Conservation (phyloP, 164 flowering plant species). For the Magnolia kwangsiensis region DNA sequence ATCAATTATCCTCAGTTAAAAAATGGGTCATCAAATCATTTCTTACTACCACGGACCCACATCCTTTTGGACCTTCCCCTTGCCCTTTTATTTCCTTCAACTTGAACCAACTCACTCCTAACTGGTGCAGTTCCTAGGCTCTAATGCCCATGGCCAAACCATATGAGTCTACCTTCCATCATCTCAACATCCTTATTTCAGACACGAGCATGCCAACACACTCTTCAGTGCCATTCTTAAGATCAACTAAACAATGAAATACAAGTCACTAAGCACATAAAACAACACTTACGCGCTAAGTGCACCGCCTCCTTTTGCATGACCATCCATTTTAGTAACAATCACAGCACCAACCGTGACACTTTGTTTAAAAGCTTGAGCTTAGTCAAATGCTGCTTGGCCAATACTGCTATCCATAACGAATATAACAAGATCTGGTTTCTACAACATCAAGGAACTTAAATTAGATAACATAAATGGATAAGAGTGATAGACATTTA, state of each 20-base stretch:
- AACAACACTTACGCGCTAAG: slow-evolving; percentile 34
- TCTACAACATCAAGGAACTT: slow-evolving; percentile 40
- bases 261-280: neutral
- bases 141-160: neutral
- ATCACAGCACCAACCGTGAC: slow-evolving; percentile 98
- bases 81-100: too few relatives aligned
- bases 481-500: neutral
- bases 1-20: too few relatives aligned
- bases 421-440: slow-evolving; percentile 95
- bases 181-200: neutral
- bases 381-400: slow-evolving; percentile 99
- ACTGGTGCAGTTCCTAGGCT: neutral
- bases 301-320: slow-evolving; percentile 43
- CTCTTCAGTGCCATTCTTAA: neutral
- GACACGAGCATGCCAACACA: neutral
- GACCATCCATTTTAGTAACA: slow-evolving; percentile 40
- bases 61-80: too few relatives aligned
- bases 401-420: slow-evolving; percentile 99
- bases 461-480: neutral
- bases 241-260: neutral
- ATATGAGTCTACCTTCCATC: neutral
- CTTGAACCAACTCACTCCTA: too few relatives aligned
- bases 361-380: slow-evolving; percentile 96
- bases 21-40: too few relatives aligned
- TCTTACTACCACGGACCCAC: too few relatives aligned